phyloP scores from a whole-genome alignment of 139 green algal species.

The Chlamydomonas sp. region DNA sequence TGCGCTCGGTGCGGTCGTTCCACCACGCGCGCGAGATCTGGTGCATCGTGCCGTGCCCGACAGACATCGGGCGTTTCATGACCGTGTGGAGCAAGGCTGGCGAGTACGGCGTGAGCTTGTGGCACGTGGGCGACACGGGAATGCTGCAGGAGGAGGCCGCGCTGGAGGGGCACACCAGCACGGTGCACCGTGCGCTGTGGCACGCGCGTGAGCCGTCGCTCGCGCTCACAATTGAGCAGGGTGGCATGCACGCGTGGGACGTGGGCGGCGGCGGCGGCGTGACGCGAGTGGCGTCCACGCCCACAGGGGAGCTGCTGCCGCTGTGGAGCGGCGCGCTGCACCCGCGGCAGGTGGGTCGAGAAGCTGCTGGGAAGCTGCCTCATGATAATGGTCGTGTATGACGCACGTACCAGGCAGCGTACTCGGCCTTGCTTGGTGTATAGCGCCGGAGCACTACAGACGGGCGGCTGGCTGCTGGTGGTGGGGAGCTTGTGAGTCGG shows the following conservation, averaged over 20 bases:
- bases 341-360: too few relatives aligned
- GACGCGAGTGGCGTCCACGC: not conserved
- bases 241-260: slow-evolving; percentile 36
- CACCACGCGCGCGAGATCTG: slow-evolving; percentile 59
- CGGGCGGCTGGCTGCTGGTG: too few relatives aligned
- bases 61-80: slow-evolving; percentile 26
- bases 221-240: slow-evolving; percentile 46
- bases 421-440: too few relatives aligned
- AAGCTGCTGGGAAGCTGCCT: too few relatives aligned
- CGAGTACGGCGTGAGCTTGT: slow-evolving; percentile 43
- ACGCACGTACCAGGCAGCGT: too few relatives aligned
- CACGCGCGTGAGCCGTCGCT: slow-evolving; percentile 22
- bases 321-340: slow-evolving; percentile 54
- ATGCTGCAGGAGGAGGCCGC: slow-evolving; percentile 32
- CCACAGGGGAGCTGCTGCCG: slow-evolving; percentile 42
- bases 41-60: slow-evolving; percentile 46
- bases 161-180: slow-evolving; percentile 26
- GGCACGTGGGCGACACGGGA: slow-evolving; percentile 23
- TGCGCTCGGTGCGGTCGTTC: slow-evolving; percentile 29
- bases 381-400: too few relatives aligned
- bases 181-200: slow-evolving; percentile 43
- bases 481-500: too few relatives aligned
- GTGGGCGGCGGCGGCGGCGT: slow-evolving; percentile 24
- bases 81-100: slow-evolving; percentile 60
- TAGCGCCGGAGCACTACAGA: too few relatives aligned